phyloP scores from a whole-genome alignment of 768 basidiomycete genomes.

The Boletus coccyginus region DNA sequence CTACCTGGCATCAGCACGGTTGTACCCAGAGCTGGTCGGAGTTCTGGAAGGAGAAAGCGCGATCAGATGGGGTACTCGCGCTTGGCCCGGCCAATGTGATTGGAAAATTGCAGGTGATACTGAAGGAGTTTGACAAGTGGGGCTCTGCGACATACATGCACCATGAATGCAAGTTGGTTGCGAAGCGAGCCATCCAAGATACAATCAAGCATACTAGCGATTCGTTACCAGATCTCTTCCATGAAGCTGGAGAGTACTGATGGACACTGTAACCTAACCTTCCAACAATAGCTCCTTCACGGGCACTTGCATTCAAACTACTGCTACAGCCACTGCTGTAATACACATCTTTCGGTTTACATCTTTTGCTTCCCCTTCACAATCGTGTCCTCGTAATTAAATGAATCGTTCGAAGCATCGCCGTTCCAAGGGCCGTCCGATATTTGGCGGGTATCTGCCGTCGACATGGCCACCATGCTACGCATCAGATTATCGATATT shows the following conservation, averaged over 20 bases:
- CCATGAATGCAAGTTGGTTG: conserved; percentile 62
- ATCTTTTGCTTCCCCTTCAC: conserved; percentile 26
- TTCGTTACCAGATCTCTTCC: conserved; percentile 61
- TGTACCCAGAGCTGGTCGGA: conserved; percentile 74
- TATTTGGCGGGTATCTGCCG: conserved; percentile 11
- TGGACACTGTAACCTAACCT: not conserved
- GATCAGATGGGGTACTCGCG: conserved; percentile 55
- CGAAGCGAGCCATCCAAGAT: conserved; percentile 54
- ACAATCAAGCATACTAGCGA: conserved; percentile 57
- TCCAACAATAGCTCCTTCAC: not conserved
- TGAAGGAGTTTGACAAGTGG: conserved; percentile 69
- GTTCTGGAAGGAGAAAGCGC: conserved; percentile 77
- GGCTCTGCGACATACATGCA: conserved; percentile 78
- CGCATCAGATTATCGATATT: conserved; percentile 42
- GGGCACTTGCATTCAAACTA: not conserved
- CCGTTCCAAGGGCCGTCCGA: conserved; percentile 32
- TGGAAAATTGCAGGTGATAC: conserved; percentile 58
- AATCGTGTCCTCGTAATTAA: conserved; percentile 25
- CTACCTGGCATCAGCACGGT: conserved; percentile 70
- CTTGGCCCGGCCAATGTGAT: conserved; percentile 65
- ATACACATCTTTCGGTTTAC: conserved; percentile 5
- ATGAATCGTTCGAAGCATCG: conserved; percentile 13
- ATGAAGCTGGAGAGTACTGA: conserved; percentile 34
- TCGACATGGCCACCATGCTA: conserved; percentile 36
- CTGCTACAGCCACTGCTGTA: not conserved